Conservation (phyloP, 164 flowering plant species). For the Magnolia kwangsiensis region DNA sequence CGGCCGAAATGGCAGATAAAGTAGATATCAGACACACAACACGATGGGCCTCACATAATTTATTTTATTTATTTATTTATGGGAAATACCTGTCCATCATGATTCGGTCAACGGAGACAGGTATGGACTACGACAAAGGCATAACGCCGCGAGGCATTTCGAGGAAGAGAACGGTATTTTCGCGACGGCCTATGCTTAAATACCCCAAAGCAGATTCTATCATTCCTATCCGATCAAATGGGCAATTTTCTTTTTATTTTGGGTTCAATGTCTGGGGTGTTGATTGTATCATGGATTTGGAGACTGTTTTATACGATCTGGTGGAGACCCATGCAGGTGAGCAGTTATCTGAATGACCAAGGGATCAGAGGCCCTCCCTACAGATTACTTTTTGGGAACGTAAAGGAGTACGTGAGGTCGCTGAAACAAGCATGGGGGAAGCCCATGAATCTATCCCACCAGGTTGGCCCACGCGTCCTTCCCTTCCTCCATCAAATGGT, state of each 20-base stretch:
- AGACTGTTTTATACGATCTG: conserved; percentile 1
- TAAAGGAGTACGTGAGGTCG: conserved; percentile 1
- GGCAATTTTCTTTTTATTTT: background rate
- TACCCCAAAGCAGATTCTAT: conserved; percentile 1
- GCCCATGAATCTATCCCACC: conserved; percentile 20
- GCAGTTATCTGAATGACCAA: conserved; percentile 9
- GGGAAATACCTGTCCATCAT: too few relatives aligned
- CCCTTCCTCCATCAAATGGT: conserved; percentile 13
- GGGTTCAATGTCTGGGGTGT: background rate
- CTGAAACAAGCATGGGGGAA: conserved; percentile 7
- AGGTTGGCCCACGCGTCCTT: conserved; percentile 15
- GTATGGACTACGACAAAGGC: too few relatives aligned
- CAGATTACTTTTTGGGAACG: conserved; percentile 12
- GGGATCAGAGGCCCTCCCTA: conserved; percentile 16
- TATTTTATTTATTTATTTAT: too few relatives aligned
- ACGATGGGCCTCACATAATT: too few relatives aligned
- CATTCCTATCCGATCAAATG: background rate
- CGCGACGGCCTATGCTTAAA: too few relatives aligned
- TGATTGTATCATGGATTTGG: background rate
- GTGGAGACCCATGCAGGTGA: conserved; percentile 18
- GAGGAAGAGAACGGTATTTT: too few relatives aligned
- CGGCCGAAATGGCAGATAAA: too few relatives aligned
- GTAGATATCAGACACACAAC: too few relatives aligned
- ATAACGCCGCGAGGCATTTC: too few relatives aligned
- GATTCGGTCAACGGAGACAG: too few relatives aligned